A percentile compares a stretch with the other conserved stretches of the same genome.
Conservation (phyloP, 768 basidiomycete species). For the Collybiopsis confluens region DNA sequence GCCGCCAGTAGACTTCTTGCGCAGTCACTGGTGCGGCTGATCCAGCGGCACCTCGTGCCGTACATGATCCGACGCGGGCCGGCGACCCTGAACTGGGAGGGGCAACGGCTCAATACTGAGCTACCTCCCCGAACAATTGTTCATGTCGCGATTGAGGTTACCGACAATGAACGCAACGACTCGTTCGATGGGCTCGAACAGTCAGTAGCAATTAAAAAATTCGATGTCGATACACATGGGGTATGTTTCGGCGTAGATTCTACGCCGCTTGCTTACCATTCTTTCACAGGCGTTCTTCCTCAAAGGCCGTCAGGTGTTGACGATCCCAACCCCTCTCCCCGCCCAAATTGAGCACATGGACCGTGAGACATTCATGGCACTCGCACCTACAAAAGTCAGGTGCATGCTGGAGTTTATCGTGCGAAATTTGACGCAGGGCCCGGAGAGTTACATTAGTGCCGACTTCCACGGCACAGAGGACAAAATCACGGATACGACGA, state of each 20-base stretch:
- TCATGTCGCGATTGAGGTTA: background rate
- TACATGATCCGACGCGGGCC: background rate
- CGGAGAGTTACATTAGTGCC: slow-evolving; percentile 1
- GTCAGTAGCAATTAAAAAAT: too few species aligned
- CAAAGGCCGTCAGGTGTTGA: background rate
- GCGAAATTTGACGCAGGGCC: background rate
- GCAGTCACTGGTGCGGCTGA: background rate
- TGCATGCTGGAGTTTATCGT: background rate
- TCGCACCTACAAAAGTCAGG: background rate
- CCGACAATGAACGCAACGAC: background rate
- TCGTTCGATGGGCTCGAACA: too few species aligned
- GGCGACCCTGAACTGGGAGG: background rate
- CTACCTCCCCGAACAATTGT: background rate
- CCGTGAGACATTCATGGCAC: too few species aligned
- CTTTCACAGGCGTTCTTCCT: background rate
- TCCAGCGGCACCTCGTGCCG: background rate
- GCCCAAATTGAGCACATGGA: too few species aligned
- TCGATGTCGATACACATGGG: too few species aligned
- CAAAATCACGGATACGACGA: background rate
- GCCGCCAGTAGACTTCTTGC: too few species aligned
- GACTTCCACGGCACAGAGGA: background rate
- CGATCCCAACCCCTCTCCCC: background rate
- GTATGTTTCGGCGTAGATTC: too few species aligned
- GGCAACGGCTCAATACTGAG: background rate
- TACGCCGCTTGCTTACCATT: too few species aligned